A percentile compares a stretch with the other conserved stretches of the same genome.
phyloP scores from a whole-genome alignment of 2,329 filamentous ascomycete species.

The Aspergillus fumigatiaffinis region DNA sequence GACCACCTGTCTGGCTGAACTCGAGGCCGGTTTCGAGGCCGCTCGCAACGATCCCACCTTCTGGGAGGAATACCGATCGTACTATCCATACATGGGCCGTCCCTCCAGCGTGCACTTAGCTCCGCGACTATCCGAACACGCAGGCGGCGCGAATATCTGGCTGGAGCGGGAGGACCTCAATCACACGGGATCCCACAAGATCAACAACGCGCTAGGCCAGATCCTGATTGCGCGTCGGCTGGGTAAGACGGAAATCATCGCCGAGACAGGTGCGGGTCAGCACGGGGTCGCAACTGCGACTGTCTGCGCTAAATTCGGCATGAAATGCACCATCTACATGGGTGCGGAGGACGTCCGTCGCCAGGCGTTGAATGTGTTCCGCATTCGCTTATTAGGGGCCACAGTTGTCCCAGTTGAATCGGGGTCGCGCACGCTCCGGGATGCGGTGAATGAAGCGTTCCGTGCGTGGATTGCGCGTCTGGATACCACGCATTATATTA shows the following conservation, averaged over 20 bases:
- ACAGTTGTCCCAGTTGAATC: constrained; percentile 85
- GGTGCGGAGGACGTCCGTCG: constrained; percentile 90
- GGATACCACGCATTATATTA: constrained; percentile 91
- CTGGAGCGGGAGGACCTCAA: constrained; percentile 95
- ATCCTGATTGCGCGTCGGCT: constrained; percentile 80
- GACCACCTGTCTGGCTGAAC: constrained; percentile 85
- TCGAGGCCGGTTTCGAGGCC: constrained; percentile 82
- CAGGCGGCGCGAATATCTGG: constrained; percentile 91
- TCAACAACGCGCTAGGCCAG: constrained; percentile 95
- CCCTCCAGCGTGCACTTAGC: constrained; percentile 85
- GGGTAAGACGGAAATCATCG: constrained; percentile 93
- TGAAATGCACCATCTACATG: constrained; percentile 98
- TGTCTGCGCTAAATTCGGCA: constrained; percentile 91
- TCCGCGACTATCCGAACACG: constrained; percentile 76
- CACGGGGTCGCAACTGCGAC: constrained; percentile 96
- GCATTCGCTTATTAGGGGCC: constrained; percentile 89
- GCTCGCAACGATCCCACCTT: constrained; percentile 81
- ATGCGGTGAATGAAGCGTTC: constrained; percentile 89
- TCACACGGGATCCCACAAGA: constrained; percentile 96
- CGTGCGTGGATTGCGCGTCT: constrained; percentile 86
- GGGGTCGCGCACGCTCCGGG: constrained; percentile 70
- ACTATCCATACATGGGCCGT: constrained; percentile 91
- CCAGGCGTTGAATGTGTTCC: constrained; percentile 92
- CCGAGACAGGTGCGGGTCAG: constrained; percentile 92
- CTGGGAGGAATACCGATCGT: constrained; percentile 90